Base-by-base conservation (phyloP, 352 stramenopile genomes). In the Globisporangium cylindrosporum region DNA sequence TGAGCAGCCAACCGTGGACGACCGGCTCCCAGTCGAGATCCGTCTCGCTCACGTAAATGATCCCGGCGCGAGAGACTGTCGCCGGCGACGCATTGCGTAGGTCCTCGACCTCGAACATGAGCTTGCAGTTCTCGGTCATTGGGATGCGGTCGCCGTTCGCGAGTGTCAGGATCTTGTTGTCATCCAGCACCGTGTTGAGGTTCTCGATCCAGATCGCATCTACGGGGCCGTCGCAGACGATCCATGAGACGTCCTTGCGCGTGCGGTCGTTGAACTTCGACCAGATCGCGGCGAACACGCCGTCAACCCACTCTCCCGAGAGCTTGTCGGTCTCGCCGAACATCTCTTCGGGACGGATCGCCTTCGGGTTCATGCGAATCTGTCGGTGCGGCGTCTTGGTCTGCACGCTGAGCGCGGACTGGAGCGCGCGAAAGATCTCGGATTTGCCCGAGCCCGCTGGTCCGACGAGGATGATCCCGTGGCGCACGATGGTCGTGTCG, bases 141-240 rank as follows among this genome's bases (percentile, higher is more conserved):
- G 93, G 86, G 27, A 98, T 91, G 25, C 92, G 85, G 68, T 98
- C 92, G 20, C 94, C 94, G 71, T 98, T 98, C 1, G 93, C 92
- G 1, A 98, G 73, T 41, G 92, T 98, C 49, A 98, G 70, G 9
- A 95, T 93, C 77, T 97, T 98, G 75, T 98, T 98, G 75, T 98
- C 94, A 66, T 98, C 94, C 3, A 98, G 74, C 5, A 98, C 94
- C 0, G 93, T 98, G 77, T 98, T 98, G 55, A 98, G 88, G 71
- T 98, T 98, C 71, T 98, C 94, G 62, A 98, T 98, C 94, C 94
- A 98, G 22, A 98, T 80, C 3, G 94, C 90, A 63, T 98, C 94
- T 6, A 98, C 94, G 0, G 94, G 93, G 0, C 93, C 94, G 67
- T 98, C 94, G 49, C 97, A 98, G 6, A 98, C 85, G 29, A 95